Evolutionary conservation across 1,284 basidiomycete species (phyloP).

Genomic region (Boletellus sp.): DNA sequence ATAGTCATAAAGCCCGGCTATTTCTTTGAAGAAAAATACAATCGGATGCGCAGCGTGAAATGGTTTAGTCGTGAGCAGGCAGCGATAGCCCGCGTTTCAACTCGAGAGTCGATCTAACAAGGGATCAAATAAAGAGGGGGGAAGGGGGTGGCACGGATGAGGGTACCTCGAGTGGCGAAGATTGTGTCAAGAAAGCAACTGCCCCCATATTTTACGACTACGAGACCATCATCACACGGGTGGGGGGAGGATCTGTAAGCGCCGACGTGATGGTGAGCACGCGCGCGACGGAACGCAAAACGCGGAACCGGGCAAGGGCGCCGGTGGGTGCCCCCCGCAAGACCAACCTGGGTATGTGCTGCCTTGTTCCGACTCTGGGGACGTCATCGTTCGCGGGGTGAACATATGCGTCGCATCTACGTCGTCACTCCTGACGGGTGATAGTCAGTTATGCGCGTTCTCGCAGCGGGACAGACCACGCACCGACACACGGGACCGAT

Average conservation of each 20-base stretch:
- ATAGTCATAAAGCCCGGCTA: conserved; percentile 26
- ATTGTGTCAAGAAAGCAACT: no score
- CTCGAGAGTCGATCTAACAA: neutral
- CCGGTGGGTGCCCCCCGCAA: neutral
- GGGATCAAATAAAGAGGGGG: neutral
- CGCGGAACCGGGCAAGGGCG: no score
- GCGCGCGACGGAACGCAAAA: no score
- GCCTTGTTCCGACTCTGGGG: neutral
- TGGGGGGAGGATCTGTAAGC: neutral
- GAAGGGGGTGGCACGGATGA: no score
- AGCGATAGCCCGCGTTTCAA: neutral
- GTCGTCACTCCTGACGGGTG: neutral
- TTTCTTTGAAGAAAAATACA: neutral
- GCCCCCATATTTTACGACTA: neutral
- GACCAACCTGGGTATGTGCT: neutral
- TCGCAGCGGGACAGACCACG: no score
- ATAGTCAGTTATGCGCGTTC: no score
- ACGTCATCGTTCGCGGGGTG: neutral
- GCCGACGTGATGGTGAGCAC: neutral
- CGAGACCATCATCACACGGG: neutral
- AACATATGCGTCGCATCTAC: neutral
- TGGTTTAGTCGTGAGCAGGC: conserved; percentile 16
- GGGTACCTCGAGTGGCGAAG: no score
- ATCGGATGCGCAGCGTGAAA: conserved; percentile 12
- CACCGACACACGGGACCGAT: no score